Percentiles rank a stretch among this genome's conserved stretches.
phyloP scores from a whole-genome alignment of 345 rosid species.

The Citropsis articulata region DNA sequence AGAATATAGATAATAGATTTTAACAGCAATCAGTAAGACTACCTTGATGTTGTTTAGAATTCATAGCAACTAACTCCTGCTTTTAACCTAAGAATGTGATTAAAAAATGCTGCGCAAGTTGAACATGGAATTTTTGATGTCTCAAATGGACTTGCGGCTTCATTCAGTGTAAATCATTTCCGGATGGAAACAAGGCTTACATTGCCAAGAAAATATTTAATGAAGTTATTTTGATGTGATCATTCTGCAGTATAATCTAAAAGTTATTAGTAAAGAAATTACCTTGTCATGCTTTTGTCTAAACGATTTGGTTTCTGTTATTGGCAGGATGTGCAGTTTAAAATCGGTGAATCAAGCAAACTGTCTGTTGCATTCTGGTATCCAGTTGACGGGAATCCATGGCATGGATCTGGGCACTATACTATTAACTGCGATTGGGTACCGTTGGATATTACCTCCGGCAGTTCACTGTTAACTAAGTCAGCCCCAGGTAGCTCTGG shows the following conservation, averaged over 20 bases:
- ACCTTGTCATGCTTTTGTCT: conserved; percentile 17
- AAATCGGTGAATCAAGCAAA: conserved; percentile 59
- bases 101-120: not conserved
- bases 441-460: conserved; percentile 54
- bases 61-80: not conserved
- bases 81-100: not conserved
- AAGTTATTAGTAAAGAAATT: conserved; percentile 12
- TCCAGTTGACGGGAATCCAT: conserved; percentile 67
- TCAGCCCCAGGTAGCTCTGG: conserved; percentile 41
- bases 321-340: conserved; percentile 89
- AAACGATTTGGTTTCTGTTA: conserved; percentile 3
- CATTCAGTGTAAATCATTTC: not conserved
- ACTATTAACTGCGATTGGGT: conserved; percentile 86
- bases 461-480: conserved; percentile 30
- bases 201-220: not conserved
- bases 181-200: not conserved
- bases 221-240: not conserved
- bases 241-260: not conserved
- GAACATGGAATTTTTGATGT: not conserved
- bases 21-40: not conserved
- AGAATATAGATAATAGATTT: not conserved
- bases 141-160: not conserved
- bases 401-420: conserved; percentile 91
- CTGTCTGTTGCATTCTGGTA: conserved; percentile 96
- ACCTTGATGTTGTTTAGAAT: not conserved